These are phyloP conservation scores for Hymenoscyphus salicellus DNA, from an alignment of 2,329 filamentous ascomycete genomes.

Conservation along the genomic window DNA sequence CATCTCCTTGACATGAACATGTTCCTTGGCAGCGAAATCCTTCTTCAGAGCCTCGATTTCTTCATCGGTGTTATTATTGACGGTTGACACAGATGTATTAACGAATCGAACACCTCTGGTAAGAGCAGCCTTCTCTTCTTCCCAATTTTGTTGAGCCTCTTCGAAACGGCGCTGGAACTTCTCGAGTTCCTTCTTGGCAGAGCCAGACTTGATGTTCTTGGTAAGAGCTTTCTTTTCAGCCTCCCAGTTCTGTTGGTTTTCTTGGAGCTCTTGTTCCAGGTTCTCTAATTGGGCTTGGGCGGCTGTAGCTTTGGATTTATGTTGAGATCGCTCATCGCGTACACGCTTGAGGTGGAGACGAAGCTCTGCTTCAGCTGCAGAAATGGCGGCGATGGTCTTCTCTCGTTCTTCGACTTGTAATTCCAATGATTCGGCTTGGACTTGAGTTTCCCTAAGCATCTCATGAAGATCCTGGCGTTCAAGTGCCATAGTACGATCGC, in stretches of 20 bases:
- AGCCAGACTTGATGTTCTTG: neutral
- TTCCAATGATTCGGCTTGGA: constrained; percentile 66
- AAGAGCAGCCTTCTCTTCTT: neutral
- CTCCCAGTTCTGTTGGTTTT: constrained; percentile 41
- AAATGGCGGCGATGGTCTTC: constrained; percentile 56
- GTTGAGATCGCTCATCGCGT: constrained; percentile 59
- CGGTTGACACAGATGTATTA: constrained; percentile 37
- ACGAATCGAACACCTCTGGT: constrained; percentile 38
- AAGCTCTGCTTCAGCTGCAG: constrained; percentile 56
- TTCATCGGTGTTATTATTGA: constrained; percentile 36
- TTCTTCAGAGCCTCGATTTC: constrained; percentile 40
- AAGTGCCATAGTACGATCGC: constrained; percentile 56
- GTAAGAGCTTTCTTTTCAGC: constrained; percentile 43
- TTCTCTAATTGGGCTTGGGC: constrained; percentile 27
- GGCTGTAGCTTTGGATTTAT: constrained; percentile 24
- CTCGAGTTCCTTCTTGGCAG: constrained; percentile 2
- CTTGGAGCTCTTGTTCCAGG: constrained; percentile 40
- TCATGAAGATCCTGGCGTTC: constrained; percentile 60
- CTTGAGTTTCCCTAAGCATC: constrained; percentile 59
- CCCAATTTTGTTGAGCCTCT: constrained; percentile 3
- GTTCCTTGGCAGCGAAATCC: constrained; percentile 46
- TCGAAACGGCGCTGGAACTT: neutral
- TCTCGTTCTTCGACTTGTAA: constrained; percentile 69
- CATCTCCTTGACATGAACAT: constrained; percentile 70
- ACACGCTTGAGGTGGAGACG: constrained; percentile 67